These are phyloP conservation scores for Mercurialis annua DNA, from an alignment of 345 rosid species.

Conservation along the genomic window DNA sequence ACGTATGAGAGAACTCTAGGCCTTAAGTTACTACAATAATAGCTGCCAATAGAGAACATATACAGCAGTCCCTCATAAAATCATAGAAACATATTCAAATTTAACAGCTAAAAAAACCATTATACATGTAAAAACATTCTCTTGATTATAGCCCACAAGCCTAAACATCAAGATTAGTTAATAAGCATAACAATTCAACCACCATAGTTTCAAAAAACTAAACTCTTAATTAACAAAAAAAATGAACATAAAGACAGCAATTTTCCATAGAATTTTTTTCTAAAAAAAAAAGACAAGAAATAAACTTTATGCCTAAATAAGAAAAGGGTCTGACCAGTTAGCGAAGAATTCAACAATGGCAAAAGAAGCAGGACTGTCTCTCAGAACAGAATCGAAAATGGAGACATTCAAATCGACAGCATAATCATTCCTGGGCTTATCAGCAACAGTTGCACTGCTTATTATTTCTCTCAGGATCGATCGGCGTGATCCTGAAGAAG, in stretches of 20 bases:
- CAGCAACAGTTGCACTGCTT: conserved; percentile 17
- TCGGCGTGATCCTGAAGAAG: conserved; percentile 60
- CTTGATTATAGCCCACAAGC: background rate
- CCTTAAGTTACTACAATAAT: background rate
- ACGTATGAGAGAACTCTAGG: no score
- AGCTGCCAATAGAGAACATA: background rate
- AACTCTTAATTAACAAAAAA: background rate
- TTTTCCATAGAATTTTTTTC: background rate
- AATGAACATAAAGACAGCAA: background rate
- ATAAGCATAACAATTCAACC: background rate
- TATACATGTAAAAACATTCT: background rate
- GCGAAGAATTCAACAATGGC: conserved; percentile 92
- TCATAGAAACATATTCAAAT: background rate
- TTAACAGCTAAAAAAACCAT: background rate
- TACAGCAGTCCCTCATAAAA: background rate
- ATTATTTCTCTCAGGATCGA: conserved; percentile 55
- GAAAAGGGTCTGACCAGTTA: conserved; percentile 65
- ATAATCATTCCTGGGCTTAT: conserved; percentile 40
- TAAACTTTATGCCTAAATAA: background rate
- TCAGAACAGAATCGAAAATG: conserved; percentile 62
- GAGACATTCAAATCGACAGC: conserved; percentile 70
- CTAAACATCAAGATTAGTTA: background rate
- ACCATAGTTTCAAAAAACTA: background rate
- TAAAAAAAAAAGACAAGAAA: background rate
- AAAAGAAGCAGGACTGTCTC: conserved; percentile 64